phyloP scores from a whole-genome alignment of 257 asterid species.

The Fraxinus excelsior region DNA sequence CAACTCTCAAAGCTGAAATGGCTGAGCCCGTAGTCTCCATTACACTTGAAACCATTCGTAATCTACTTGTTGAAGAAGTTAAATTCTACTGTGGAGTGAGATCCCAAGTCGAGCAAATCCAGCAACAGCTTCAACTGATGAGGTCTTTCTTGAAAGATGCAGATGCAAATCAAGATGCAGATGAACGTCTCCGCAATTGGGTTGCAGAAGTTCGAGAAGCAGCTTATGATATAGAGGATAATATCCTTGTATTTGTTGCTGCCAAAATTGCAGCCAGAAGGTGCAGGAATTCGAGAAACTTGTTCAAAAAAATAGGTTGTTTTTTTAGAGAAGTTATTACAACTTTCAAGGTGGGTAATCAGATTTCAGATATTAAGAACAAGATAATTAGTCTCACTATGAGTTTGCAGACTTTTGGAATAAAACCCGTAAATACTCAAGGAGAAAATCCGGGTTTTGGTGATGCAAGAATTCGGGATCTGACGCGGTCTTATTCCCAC shows the following conservation, averaged over 20 bases:
- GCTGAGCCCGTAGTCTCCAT: slow-evolving; percentile 40
- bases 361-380: slow-evolving; percentile 22
- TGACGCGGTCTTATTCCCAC: slow-evolving; percentile 39
- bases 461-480: slow-evolving; percentile 9
- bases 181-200: slow-evolving; percentile 28
- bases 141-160: slow-evolving; percentile 39
- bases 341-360: slow-evolving; percentile 32
- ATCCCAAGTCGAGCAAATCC: slow-evolving; percentile 36
- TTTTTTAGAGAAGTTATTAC: slow-evolving; percentile 18
- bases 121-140: slow-evolving; percentile 35
- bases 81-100: slow-evolving; percentile 29
- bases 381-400: slow-evolving; percentile 25
- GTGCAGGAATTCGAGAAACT: slow-evolving; percentile 16
- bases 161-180: slow-evolving; percentile 33
- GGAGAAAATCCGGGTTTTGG: background rate
- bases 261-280: slow-evolving; percentile 18
- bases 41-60: slow-evolving; percentile 27
- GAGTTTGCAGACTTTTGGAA: slow-evolving; percentile 30
- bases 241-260: slow-evolving; percentile 30
- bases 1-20: slow-evolving; percentile 16
- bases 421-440: slow-evolving; percentile 8
- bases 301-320: slow-evolving; percentile 12
- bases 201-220: slow-evolving; percentile 41
- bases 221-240: slow-evolving; percentile 46
- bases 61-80: slow-evolving; percentile 30